These are phyloP conservation scores for Arabidopsis suecica DNA, from an alignment of 345 rosid species.

Conservation along the genomic window DNA sequence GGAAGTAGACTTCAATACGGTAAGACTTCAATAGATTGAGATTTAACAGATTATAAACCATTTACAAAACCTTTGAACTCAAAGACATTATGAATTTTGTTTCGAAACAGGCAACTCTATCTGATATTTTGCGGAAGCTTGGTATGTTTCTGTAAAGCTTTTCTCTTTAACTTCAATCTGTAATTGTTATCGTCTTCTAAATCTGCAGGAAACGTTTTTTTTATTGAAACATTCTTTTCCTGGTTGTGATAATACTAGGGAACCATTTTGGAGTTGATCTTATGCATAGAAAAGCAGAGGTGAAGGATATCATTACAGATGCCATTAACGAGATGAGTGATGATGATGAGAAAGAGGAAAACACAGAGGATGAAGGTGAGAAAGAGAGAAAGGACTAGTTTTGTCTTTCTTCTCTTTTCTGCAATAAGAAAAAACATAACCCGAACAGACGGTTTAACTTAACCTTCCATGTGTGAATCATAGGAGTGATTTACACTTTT, in stretches of 20 bases:
- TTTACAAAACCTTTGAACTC: conserved; percentile 13
- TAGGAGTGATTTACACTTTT: conserved; percentile 5
- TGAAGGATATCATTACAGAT: conserved; percentile 87
- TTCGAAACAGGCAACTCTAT: conserved; percentile 81
- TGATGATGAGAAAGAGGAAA: conserved; percentile 72
- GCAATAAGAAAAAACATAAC: background rate
- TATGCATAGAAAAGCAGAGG: conserved; percentile 87
- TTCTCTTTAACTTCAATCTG: background rate
- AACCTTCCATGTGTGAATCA: background rate
- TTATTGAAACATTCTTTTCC: background rate
- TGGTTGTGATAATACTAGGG: conserved; percentile 52
- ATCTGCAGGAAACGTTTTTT: background rate
- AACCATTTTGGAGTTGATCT: conserved; percentile 78
- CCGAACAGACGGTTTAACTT: conserved; percentile 7
- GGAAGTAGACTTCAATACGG: conserved; percentile 97
- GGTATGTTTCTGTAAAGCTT: conserved; percentile 52
- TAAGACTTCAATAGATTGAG: conserved; percentile 44
- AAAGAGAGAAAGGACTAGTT: conserved; percentile 25
- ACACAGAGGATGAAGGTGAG: conserved; percentile 57
- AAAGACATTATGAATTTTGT: conserved; percentile 14
- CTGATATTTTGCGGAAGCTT: conserved; percentile 85
- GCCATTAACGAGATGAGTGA: conserved; percentile 84
- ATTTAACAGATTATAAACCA: background rate
- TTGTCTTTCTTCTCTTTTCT: background rate
- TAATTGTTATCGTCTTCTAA: conserved; percentile 4